phyloP scores from a whole-genome alignment of 2,329 filamentous ascomycete genomes.

The Coniella lustricola region DNA sequence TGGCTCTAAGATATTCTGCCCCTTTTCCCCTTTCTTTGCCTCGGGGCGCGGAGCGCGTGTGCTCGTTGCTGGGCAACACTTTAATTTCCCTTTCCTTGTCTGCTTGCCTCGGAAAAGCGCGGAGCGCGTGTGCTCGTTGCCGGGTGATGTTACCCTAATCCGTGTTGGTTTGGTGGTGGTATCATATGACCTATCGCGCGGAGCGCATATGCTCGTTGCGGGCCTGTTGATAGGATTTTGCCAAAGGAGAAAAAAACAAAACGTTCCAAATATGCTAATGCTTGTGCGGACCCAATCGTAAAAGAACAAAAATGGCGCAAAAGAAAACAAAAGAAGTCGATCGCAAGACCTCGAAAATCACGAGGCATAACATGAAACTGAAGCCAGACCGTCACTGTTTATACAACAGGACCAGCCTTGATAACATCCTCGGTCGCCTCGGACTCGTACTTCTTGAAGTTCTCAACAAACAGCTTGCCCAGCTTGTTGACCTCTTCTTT shows the following conservation, averaged over 20 bases:
- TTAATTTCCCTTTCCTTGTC: background rate
- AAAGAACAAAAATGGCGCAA: background rate
- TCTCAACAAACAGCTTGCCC: conserved; percentile 82
- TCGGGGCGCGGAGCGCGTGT: conserved; percentile 16
- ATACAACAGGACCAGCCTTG: conserved; percentile 51
- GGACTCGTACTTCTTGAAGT: conserved; percentile 92
- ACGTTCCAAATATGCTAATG: conserved; percentile 6
- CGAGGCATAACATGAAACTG: background rate
- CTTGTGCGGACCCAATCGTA: conserved; percentile 5
- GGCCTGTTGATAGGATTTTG: conserved; percentile 14
- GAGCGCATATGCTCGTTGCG: conserved; percentile 17
- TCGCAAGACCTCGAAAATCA: background rate
- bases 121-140: conserved; percentile 5
- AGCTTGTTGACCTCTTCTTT: conserved; percentile 84
- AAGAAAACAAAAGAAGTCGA: background rate
- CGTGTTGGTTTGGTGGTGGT: conserved; percentile 5
- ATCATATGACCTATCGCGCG: conserved; percentile 17
- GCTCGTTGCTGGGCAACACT: conserved; percentile 16
- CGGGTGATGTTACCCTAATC: conserved; percentile 5
- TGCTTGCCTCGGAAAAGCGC: conserved; percentile 9
- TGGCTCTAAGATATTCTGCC: too few species aligned
- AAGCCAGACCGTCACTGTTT: background rate
- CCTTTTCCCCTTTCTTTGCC: conserved; percentile 1
- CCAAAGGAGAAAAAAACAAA: conserved; percentile 4
- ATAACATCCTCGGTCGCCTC: conserved; percentile 77